These are phyloP conservation scores for Passiflora organensis DNA, from an alignment of 345 rosid species.

Conservation along the genomic window DNA sequence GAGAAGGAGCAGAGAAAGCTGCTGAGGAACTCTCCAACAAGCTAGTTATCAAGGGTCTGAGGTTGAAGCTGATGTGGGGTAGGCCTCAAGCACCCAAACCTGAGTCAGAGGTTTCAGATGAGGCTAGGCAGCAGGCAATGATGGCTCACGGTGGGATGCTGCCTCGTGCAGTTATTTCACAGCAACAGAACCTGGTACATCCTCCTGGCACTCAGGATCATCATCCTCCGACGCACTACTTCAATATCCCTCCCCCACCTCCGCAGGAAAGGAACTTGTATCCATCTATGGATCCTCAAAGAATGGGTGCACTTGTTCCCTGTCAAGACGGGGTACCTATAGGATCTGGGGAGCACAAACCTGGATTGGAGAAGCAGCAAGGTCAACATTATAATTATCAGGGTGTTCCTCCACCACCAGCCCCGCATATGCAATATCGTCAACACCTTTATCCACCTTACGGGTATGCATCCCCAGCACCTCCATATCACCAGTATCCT, in stretches of 20 bases:
- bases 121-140: slow-evolving; percentile 59
- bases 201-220: slow-evolving; percentile 48
- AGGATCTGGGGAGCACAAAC: slow-evolving; percentile 41
- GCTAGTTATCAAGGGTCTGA: slow-evolving; percentile 76
- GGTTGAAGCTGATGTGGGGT: slow-evolving; percentile 96
- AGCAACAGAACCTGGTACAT: slow-evolving; percentile 61
- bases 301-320: slow-evolving; percentile 87
- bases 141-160: slow-evolving; percentile 74
- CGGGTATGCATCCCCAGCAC: slow-evolving; percentile 55
- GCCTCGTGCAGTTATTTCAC: slow-evolving; percentile 82
- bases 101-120: slow-evolving; percentile 61
- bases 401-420: slow-evolving; percentile 35
- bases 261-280: slow-evolving; percentile 70
- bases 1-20: slow-evolving; percentile 98
- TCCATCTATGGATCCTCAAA: slow-evolving; percentile 97
- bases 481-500: slow-evolving; percentile 64
- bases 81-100: slow-evolving; percentile 82
- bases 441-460: slow-evolving; percentile 55
- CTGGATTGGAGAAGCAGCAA: slow-evolving; percentile 40
- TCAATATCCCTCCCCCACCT: slow-evolving; percentile 61
- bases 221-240: slow-evolving; percentile 59
- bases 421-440: slow-evolving; percentile 40
- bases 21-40: slow-evolving; percentile 84
- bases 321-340: slow-evolving; percentile 59
- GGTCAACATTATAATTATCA: slow-evolving; percentile 55